Percentiles rank a stretch among this genome's conserved stretches.
Evolutionary conservation across 1,284 basidiomycete species (phyloP).

Genomic region (Tilletia walkeri): DNA sequence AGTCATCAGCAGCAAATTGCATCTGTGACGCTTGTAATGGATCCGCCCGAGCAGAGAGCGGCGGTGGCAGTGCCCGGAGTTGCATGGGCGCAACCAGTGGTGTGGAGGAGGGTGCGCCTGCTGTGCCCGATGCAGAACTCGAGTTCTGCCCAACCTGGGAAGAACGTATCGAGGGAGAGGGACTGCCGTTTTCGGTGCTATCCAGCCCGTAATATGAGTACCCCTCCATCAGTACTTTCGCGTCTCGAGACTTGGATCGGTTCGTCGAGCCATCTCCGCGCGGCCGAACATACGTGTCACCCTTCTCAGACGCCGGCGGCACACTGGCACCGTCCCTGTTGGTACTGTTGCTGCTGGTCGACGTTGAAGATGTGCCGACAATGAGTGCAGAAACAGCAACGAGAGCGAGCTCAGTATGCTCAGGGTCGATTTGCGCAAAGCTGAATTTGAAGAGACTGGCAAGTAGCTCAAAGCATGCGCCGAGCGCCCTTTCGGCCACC

Average conservation of each 20-base stretch:
- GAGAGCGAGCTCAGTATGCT: slow-evolving; percentile 39
- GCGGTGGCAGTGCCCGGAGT: slow-evolving; percentile 37
- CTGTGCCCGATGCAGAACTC: background rate
- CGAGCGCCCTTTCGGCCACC: slow-evolving; percentile 36
- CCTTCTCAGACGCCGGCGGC: slow-evolving; percentile 20
- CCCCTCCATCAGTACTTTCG: slow-evolving; percentile 37
- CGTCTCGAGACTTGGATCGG: slow-evolving; percentile 38
- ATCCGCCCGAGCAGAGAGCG: slow-evolving; percentile 23
- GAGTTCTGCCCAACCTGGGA: background rate
- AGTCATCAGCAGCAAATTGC: background rate
- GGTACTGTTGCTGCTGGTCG: slow-evolving; percentile 21
- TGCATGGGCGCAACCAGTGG: slow-evolving; percentile 36
- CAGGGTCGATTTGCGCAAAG: slow-evolving; percentile 41
- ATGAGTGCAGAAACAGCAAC: slow-evolving; percentile 35
- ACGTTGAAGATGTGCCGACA: slow-evolving; percentile 28
- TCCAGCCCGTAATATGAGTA: slow-evolving; percentile 54
- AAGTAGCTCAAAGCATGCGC: slow-evolving; percentile 39
- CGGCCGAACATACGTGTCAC: background rate
- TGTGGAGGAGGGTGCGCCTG: background rate
- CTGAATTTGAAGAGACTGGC: slow-evolving; percentile 50
- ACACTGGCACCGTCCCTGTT: slow-evolving; percentile 1
- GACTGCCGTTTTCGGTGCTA: slow-evolving; percentile 33
- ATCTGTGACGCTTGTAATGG: background rate
- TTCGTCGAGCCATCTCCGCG: background rate
- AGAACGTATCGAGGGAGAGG: slow-evolving; percentile 30